Evolutionary conservation across 345 rosid species (phyloP), one percentile per base, ranked within the genome.

Genomic region (Murraya koenigii): DNA sequence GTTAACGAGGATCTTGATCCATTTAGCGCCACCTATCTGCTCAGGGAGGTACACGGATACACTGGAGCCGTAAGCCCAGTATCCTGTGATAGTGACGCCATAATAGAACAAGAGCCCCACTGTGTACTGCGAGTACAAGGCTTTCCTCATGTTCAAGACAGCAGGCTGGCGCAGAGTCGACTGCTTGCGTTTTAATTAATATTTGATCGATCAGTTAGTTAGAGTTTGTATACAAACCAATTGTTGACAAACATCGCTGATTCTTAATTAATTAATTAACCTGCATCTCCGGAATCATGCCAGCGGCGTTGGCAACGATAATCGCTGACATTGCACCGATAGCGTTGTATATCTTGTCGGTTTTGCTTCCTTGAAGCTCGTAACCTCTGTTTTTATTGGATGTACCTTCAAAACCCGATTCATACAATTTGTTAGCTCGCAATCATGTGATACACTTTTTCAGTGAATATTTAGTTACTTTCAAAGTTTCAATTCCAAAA

Each of bases 1-100:
- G 35, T 85, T 85, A 64, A 82, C 36, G 15, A 77, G 41, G 41
- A 56, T 65, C 83, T 80, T 82, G 61, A 77, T 77, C 78, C 81
- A 82, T 17, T 70, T 82, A 36, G 84, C 79, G 11, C 82, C 79
- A 22, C 64, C 72, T 23, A 80, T 67, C 25, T 75, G 60, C 69
- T 41, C 28, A 20, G 82, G 87, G 36, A 82, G 82, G 71, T 82
- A 85, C 60, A 63, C 71, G 3, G 87, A 85, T 32, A 80, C 82
- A 1, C 62, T 22, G 0, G 85, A 74, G 33, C 87, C 87, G 13
- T 85, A 82, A 32, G 87, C 87, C 83, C 87, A 85, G 36, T 85
- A 80, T 20, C 83, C 85, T 0, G 75, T 54, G 32, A 82, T 52
- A 3, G 71, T 77, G 54, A 82, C 72, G 8, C 79, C 78, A 30